Evolutionary conservation across 495 filamentous ascomycete genomes (phyloP), one percentile per base, ranked within the genome.

Genomic region (Aspergillus cavernicola): DNA sequence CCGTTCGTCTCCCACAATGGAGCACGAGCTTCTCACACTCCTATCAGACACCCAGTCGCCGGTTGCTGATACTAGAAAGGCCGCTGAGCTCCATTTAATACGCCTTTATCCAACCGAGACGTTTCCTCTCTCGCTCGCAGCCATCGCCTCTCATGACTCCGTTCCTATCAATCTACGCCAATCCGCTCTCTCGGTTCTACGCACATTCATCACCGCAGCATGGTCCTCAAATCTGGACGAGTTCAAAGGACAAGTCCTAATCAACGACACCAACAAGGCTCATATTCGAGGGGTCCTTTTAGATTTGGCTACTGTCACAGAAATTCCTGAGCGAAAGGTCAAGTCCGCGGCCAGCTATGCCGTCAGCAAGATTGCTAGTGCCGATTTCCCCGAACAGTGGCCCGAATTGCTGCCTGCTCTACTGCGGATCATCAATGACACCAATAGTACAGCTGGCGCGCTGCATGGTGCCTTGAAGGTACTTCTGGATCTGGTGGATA

Each of bases 341-440:
- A 90, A 92, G 68, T 79, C 81, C 19, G 85, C 87, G 6, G 89
- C 93, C 22, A 92, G 92, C 66, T 87, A 85, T 62, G 89, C 88
- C n/a, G 89, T 97, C 47, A 90, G 89, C 76, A 97, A 97, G 74
- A 95, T 98, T 57, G 93, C 95, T 46, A 86, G 84, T 52, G 81
- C 83, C 61, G 93, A 98, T 72, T 98, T 92, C 65, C 93, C 93
- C 16, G 89, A 96, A 40, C 80, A 90, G 65, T 98, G 93, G 93
- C 89, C 90, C 1, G 81, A 82, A 46, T 80, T 98, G 8, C 82
- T 98, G 12, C 89, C 87, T 9, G 82, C 82, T 22, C 74, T 97
- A 26, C 79, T 98, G 46, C 83, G 84, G 22, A 75, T 90, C 26
- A 89, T 97, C 63, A 75, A 73, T 33, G 66, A 75, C 38, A 75